Evolutionary conservation across 1,284 basidiomycete species (phyloP).

Genomic region (Boletus semigastroideus): DNA sequence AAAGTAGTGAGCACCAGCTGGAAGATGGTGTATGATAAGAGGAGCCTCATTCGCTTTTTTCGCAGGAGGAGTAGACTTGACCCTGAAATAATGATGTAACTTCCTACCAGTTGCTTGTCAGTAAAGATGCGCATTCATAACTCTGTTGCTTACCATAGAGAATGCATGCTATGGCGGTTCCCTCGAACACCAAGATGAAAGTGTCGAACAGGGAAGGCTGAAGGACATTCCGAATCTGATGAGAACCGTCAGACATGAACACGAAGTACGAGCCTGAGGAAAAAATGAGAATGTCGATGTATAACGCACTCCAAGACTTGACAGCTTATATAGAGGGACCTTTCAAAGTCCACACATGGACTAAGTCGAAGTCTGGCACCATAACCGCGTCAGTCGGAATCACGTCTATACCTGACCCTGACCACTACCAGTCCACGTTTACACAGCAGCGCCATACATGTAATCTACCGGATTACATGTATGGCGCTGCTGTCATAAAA

Average conservation of each 20-base stretch:
- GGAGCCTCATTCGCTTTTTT: conserved; percentile 17
- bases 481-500: too few species aligned
- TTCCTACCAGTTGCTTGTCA: conserved; percentile 9
- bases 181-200: conserved; percentile 23
- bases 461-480: too few species aligned
- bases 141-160: conserved; percentile 12
- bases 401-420: too few species aligned
- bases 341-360: too few species aligned
- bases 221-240: conserved; percentile 13
- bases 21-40: conserved; percentile 9
- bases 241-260: neutral
- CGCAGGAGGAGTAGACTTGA: conserved; percentile 19
- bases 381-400: too few species aligned
- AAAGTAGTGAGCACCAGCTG: conserved; percentile 23
- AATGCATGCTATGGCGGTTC: conserved; percentile 18
- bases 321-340: too few species aligned
- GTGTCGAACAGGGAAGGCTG: conserved; percentile 6
- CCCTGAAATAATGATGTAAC: conserved; percentile 18
- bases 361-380: too few species aligned
- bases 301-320: too few species aligned
- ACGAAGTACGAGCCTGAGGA: neutral
- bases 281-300: conserved; percentile 3
- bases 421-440: too few species aligned
- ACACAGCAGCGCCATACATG: too few species aligned
- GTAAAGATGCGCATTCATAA: neutral